Conservation (phyloP, 1,139 yeast genomes). For the Pichia sp. region DNA sequence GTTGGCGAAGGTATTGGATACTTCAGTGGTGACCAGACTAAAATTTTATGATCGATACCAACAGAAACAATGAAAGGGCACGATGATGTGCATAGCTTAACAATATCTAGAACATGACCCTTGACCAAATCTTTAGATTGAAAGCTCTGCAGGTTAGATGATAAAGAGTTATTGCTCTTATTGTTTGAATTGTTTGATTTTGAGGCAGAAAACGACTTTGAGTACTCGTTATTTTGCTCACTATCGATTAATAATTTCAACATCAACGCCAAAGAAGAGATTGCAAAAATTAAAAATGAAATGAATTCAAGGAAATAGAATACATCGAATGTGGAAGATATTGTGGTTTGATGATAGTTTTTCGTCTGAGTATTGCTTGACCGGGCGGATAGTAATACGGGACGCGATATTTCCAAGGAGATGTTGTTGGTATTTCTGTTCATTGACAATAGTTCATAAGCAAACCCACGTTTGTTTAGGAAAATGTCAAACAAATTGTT, state of each 20-base stretch:
- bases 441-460: constrained; percentile 22
- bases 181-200: neutral
- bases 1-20: constrained; percentile 45
- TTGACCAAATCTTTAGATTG: constrained; percentile 51
- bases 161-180: neutral
- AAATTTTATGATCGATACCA: constrained; percentile 67
- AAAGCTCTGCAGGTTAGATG: constrained; percentile 24
- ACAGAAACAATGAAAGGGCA: constrained; percentile 63
- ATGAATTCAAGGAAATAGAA: constrained; percentile 43
- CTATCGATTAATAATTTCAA: constrained; percentile 30
- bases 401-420: constrained; percentile 9
- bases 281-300: constrained; percentile 39
- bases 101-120: constrained; percentile 61
- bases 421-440: neutral
- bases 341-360: neutral
- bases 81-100: constrained; percentile 53
- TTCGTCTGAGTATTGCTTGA: too few relatives aligned
- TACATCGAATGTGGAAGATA: constrained; percentile 34
- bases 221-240: neutral
- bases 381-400: constrained; percentile 1
- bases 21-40: constrained; percentile 70
- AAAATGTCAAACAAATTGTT: constrained; percentile 26
- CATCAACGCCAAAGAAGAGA: constrained; percentile 37
- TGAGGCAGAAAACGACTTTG: neutral
- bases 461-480: constrained; percentile 30